These are phyloP conservation scores for Auricularia cornea DNA, from an alignment of 768 basidiomycete species.

Conservation along the genomic window DNA sequence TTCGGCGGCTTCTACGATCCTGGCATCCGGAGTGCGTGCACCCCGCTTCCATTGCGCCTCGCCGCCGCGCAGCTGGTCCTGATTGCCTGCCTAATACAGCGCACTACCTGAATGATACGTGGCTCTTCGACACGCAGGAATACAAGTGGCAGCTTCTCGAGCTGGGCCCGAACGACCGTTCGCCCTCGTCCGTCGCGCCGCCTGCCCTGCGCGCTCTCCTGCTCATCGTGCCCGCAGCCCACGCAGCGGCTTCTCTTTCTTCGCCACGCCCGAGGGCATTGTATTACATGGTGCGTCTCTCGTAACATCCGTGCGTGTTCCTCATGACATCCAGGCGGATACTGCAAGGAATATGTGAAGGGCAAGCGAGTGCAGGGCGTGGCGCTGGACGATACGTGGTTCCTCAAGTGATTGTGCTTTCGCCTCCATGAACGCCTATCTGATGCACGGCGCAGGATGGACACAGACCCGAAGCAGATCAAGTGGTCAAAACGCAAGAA, in stretches of 20 bases:
- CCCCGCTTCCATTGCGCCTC: too few relatives aligned
- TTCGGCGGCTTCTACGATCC: conserved; percentile 92
- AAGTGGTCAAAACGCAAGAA: conserved; percentile 87
- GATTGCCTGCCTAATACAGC: conserved; percentile 32
- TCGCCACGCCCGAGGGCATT: conserved; percentile 69
- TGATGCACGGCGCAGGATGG: conserved; percentile 24
- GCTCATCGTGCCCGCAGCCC: conserved; percentile 33
- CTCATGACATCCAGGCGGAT: conserved; percentile 53
- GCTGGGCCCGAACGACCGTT: conserved; percentile 57
- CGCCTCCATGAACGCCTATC: conserved; percentile 5
- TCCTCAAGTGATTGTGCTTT: conserved; percentile 50
- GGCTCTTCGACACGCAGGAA: conserved; percentile 80
- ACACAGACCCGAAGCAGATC: conserved; percentile 37
- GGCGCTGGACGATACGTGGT: conserved; percentile 89
- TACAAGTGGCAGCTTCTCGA: conserved; percentile 80
- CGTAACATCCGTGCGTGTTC: neutral
- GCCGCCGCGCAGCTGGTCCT: neutral
- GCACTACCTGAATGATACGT: conserved; percentile 73
- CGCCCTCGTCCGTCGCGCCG: conserved; percentile 54
- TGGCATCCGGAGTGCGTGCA: conserved; percentile 64
- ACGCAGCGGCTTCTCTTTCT: conserved; percentile 77
- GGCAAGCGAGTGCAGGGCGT: conserved; percentile 66
- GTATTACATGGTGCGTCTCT: conserved; percentile 55
- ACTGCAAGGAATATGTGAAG: conserved; percentile 83
- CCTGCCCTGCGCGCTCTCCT: neutral